Conservation (phyloP, 1,284 basidiomycete genomes). For the Sparassis latifolia region DNA sequence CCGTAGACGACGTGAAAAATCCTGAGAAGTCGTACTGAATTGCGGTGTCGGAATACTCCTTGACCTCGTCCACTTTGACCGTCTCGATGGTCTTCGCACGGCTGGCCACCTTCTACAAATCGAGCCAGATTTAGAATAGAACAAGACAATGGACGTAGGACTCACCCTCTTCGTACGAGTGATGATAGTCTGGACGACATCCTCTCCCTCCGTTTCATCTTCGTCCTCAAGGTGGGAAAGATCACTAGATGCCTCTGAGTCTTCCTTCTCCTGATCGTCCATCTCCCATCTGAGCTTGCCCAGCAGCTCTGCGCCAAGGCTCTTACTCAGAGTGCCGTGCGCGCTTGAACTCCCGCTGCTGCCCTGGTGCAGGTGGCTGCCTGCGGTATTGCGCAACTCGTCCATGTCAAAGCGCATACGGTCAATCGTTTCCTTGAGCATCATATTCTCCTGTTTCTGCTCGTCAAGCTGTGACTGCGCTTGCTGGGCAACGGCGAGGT, state of each 20-base stretch:
- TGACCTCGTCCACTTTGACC: slow-evolving; percentile 55
- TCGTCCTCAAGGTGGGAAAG: slow-evolving; percentile 22
- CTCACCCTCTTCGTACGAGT: slow-evolving; percentile 69
- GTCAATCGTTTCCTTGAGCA: slow-evolving; percentile 91
- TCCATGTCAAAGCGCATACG: slow-evolving; percentile 87
- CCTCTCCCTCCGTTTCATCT: slow-evolving; percentile 61
- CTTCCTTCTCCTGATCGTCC: slow-evolving; percentile 37
- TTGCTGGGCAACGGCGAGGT: slow-evolving; percentile 61
- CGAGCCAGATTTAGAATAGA: slow-evolving; percentile 3
- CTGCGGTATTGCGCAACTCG: slow-evolving; percentile 62
- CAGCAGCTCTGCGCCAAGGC: slow-evolving; percentile 74
- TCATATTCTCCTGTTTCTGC: slow-evolving; percentile 87
- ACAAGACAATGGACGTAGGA: slow-evolving; percentile 3
- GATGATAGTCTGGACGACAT: slow-evolving; percentile 77
- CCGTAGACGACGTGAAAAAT: slow-evolving; percentile 32
- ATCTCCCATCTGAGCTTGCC: slow-evolving; percentile 50
- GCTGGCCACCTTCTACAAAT: slow-evolving; percentile 54
- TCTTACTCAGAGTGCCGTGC: slow-evolving; percentile 66
- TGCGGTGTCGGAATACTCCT: slow-evolving; percentile 62
- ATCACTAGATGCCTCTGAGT: slow-evolving; percentile 6
- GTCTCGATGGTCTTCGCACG: slow-evolving; percentile 47
- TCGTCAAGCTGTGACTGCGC: slow-evolving; percentile 72
- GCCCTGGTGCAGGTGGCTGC: slow-evolving; percentile 27
- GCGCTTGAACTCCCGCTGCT: slow-evolving; percentile 36
- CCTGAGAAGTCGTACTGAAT: slow-evolving; percentile 57